phyloP scores from a whole-genome alignment of 2,329 filamentous ascomycete species.

The Keithomyces neogunnii region DNA sequence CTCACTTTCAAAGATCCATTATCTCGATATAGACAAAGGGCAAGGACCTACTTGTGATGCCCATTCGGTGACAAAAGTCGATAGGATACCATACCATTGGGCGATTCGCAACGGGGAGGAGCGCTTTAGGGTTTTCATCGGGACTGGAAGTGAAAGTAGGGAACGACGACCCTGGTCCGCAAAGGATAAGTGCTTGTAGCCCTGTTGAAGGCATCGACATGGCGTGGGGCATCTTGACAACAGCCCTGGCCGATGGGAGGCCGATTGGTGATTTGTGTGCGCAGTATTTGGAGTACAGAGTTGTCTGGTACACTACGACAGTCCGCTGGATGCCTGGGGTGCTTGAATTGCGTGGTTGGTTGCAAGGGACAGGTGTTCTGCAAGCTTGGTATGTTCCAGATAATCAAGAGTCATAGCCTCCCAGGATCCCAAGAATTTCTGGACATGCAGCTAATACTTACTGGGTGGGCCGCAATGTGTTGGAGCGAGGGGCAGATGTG shows the following conservation, averaged over 20 bases:
- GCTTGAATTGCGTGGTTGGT: neutral
- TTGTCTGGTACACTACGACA: neutral
- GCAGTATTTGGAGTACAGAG: neutral
- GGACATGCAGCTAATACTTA: neutral
- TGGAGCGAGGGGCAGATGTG: slow-evolving; percentile 1
- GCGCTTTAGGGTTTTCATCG: slow-evolving; percentile 72
- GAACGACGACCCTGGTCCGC: slow-evolving; percentile 73
- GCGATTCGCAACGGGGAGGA: slow-evolving; percentile 73
- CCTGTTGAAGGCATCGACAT: slow-evolving; percentile 64
- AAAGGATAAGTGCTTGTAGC: slow-evolving; percentile 76
- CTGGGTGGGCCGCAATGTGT: neutral
- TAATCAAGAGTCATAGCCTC: slow-evolving; percentile 6
- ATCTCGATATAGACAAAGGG: too few relatives aligned
- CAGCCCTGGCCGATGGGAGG: neutral
- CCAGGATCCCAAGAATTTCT: neutral
- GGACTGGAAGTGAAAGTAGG: slow-evolving; percentile 76
- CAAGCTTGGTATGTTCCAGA: neutral
- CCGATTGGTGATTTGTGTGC: neutral
- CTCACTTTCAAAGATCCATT: too few relatives aligned
- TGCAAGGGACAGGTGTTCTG: neutral
- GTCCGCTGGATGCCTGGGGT: neutral
- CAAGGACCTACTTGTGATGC: slow-evolving; percentile 55
- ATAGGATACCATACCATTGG: slow-evolving; percentile 89
- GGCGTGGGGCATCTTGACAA: slow-evolving; percentile 60
- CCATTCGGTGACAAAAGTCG: slow-evolving; percentile 76